phyloP scores from a whole-genome alignment of 2,329 filamentous ascomycete species.

The Rutstroemia sp. region DNA sequence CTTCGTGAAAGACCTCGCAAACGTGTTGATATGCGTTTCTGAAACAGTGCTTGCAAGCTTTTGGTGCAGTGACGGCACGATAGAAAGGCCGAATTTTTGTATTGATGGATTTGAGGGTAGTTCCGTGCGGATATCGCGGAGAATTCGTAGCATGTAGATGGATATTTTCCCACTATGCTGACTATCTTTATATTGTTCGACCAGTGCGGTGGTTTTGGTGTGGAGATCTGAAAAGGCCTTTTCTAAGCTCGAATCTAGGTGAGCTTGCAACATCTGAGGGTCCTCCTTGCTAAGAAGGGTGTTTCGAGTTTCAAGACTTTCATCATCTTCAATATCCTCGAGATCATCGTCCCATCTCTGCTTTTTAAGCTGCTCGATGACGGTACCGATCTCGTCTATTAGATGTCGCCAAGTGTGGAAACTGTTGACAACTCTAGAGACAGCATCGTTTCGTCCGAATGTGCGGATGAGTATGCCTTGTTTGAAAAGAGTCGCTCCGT shows the following conservation, averaged over 20 bases:
- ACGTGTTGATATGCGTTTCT: conserved; percentile 40
- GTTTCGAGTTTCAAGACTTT: conserved; percentile 59
- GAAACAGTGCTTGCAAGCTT: conserved; percentile 50
- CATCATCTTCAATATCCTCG: conserved; percentile 64
- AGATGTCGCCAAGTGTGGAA: conserved; percentile 70
- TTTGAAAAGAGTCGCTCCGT: conserved; percentile 62
- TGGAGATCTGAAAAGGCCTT: conserved; percentile 53
- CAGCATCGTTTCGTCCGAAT: conserved; percentile 62
- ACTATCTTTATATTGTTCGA: conserved; percentile 38
- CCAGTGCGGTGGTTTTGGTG: conserved; percentile 43
- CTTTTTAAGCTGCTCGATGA: conserved; percentile 57
- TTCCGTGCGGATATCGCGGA: conserved; percentile 65
- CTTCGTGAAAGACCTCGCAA: conserved; percentile 36
- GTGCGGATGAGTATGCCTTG: conserved; percentile 60
- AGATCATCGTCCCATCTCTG: conserved; percentile 71
- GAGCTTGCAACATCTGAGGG: conserved; percentile 53
- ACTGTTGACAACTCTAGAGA: conserved; percentile 52
- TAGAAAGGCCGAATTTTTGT: conserved; percentile 48
- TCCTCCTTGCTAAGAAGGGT: conserved; percentile 65
- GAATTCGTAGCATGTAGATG: conserved; percentile 63
- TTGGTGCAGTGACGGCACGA: conserved; percentile 58
- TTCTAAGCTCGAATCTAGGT: conserved; percentile 48
- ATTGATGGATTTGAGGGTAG: conserved; percentile 48
- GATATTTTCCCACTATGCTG: conserved; percentile 45
- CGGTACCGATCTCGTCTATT: conserved; percentile 57